phyloP scores from a whole-genome alignment of 495 filamentous ascomycete species.

The Chaetomium fimeti region DNA sequence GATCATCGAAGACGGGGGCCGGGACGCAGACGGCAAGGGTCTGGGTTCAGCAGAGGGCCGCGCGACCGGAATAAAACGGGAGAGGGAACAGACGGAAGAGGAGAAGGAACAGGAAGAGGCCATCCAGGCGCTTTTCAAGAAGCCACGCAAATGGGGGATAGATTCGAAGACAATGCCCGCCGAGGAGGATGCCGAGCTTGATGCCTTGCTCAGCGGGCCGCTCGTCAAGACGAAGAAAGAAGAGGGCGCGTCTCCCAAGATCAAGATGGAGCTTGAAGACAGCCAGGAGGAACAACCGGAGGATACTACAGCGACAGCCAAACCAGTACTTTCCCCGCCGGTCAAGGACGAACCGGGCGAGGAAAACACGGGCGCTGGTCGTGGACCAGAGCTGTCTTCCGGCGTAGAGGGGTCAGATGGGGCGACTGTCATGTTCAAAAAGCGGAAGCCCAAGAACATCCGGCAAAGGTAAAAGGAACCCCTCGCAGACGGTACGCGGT shows the following conservation, averaged over 20 bases:
- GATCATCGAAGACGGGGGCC: conserved; percentile 35
- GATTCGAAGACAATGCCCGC: conserved; percentile 64
- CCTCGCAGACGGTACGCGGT: background rate
- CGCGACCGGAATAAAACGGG: conserved; percentile 66
- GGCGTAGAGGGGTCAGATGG: background rate
- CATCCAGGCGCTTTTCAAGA: conserved; percentile 56
- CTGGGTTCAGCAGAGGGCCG: conserved; percentile 36
- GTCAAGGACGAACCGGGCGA: conserved; percentile 26
- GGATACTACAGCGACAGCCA: conserved; percentile 34
- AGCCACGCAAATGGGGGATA: conserved; percentile 70
- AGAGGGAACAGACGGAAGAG: conserved; percentile 60
- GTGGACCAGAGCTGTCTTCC: background rate
- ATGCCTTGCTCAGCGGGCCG: conserved; percentile 62
- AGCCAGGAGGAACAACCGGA: conserved; percentile 12
- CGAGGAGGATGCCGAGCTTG: conserved; percentile 65
- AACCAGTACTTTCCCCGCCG: conserved; percentile 18
- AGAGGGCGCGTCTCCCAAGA: conserved; percentile 29
- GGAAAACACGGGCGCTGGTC: conserved; percentile 20
- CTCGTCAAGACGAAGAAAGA: conserved; percentile 37
- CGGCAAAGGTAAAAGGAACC: conserved; percentile 46
- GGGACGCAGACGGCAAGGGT: conserved; percentile 34
- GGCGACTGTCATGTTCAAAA: conserved; percentile 73
- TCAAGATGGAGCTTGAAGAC: conserved; percentile 50
- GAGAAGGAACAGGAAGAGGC: conserved; percentile 62
- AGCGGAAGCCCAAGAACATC: conserved; percentile 79